Conservation (phyloP, 2,329 filamentous ascomycete species). For the Aspergillus sp. region DNA sequence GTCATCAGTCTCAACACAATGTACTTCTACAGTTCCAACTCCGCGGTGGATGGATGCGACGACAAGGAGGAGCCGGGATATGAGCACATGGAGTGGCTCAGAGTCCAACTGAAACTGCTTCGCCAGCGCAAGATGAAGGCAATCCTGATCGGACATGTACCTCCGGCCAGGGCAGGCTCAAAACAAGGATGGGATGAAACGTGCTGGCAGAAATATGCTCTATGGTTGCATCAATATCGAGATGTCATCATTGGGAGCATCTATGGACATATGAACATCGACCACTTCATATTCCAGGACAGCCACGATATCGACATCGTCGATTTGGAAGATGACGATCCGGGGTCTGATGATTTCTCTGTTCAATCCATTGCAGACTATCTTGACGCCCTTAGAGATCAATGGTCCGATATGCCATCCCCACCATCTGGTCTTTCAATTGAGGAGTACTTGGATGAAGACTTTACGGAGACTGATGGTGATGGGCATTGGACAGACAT, state of each 20-base stretch:
- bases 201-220: slow-evolving; percentile 94
- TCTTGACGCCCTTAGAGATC: slow-evolving; percentile 64
- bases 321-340: slow-evolving; percentile 20
- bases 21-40: slow-evolving; percentile 92
- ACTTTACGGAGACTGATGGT: slow-evolving; percentile 12
- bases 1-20: slow-evolving; percentile 94
- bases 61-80: slow-evolving; percentile 76
- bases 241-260: slow-evolving; percentile 75
- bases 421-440: slow-evolving; percentile 27
- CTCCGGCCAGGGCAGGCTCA: slow-evolving; percentile 74
- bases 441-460: slow-evolving; percentile 7
- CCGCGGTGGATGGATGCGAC: slow-evolving; percentile 84
- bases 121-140: slow-evolving; percentile 84
- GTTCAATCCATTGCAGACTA: slow-evolving; percentile 69
- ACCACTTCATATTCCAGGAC: slow-evolving; percentile 92
- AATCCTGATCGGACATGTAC: slow-evolving; percentile 89
- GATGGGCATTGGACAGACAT: slow-evolving; percentile 11
- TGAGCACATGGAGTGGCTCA: slow-evolving; percentile 93
- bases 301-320: slow-evolving; percentile 65
- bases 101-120: slow-evolving; percentile 77
- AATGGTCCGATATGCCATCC: slow-evolving; percentile 70
- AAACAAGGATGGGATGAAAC: slow-evolving; percentile 93
- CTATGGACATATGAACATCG: slow-evolving; percentile 97
- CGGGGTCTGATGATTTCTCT: slow-evolving; percentile 46
- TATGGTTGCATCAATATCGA: slow-evolving; percentile 85